phyloP scores from a whole-genome alignment of 2,329 filamentous ascomycete genomes.

The Pezicula radicicola region DNA sequence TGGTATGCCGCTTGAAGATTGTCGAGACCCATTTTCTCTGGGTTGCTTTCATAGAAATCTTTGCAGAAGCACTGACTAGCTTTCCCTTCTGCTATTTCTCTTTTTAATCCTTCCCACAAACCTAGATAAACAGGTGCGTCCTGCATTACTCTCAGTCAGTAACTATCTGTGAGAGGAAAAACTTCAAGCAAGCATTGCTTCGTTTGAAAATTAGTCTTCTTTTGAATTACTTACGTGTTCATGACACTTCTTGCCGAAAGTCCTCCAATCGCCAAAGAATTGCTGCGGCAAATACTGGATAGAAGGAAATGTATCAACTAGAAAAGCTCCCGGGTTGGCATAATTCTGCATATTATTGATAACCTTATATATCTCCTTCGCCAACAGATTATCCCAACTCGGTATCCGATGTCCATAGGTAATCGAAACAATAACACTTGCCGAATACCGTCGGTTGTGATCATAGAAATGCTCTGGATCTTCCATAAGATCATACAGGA shows the following conservation, averaged over 20 bases:
- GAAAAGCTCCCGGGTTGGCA: constrained; percentile 33
- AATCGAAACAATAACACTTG: constrained; percentile 38
- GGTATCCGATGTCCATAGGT: constrained; percentile 35
- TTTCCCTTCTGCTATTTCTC: constrained; percentile 24
- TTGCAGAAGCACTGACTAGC: constrained; percentile 40
- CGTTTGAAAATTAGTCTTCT: too few species aligned
- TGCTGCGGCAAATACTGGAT: constrained; percentile 24
- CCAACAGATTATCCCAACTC: constrained; percentile 31
- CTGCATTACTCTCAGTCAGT: neutral
- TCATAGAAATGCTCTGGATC: constrained; percentile 34
- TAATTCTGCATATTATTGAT: constrained; percentile 33
- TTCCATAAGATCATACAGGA: constrained; percentile 31
- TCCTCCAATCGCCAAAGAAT: constrained; percentile 18
- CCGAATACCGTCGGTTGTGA: constrained; percentile 37
- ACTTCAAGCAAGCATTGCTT: too few species aligned
- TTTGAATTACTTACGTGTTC: neutral
- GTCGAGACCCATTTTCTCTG: constrained; percentile 36
- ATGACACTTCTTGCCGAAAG: constrained; percentile 8
- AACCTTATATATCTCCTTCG: constrained; percentile 31
- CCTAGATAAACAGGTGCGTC: constrained; percentile 22
- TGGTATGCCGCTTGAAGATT: constrained; percentile 41
- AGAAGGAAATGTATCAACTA: constrained; percentile 32
- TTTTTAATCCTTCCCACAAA: constrained; percentile 37
- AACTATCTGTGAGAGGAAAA: too few species aligned
- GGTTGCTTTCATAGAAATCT: constrained; percentile 36